These are phyloP conservation scores for Suhomyces faveliae DNA, from an alignment of 805 yeast genomes.

Conservation along the genomic window DNA sequence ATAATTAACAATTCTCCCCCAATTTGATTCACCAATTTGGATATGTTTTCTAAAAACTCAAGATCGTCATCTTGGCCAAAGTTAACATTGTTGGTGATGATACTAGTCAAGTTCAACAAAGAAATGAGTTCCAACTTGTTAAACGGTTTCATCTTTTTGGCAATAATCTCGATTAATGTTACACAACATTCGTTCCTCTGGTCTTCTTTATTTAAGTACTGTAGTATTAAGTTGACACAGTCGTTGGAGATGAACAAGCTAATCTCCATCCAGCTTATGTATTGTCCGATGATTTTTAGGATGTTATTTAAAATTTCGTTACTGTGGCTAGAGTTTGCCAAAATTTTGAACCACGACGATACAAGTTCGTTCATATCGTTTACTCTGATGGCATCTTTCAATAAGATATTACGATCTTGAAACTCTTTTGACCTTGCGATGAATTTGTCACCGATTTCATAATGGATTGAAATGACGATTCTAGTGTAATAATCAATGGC, in stretches of 20 bases:
- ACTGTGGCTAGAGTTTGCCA: constrained; percentile 36
- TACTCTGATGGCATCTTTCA: constrained; percentile 81
- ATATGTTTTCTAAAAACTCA: constrained; percentile 73
- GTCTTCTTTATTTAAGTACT: constrained; percentile 48
- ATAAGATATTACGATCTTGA: constrained; percentile 61
- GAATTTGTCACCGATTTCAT: constrained; percentile 90
- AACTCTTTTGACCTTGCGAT: constrained; percentile 64
- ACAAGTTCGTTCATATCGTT: constrained; percentile 70
- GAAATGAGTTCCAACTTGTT: constrained; percentile 68
- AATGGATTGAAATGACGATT: constrained; percentile 72
- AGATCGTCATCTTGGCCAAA: constrained; percentile 43
- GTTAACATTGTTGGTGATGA: constrained; percentile 35
- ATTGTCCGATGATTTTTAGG: constrained; percentile 72
- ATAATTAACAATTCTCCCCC: constrained; percentile 75
- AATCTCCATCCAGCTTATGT: constrained; percentile 91
- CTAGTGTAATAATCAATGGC: constrained; percentile 73
- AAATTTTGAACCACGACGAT: constrained; percentile 62
- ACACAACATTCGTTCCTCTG: constrained; percentile 59
- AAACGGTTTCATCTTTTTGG: constrained; percentile 75
- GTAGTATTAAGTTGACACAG: constrained; percentile 56
- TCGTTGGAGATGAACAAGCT: constrained; percentile 63
- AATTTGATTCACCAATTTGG: constrained; percentile 69
- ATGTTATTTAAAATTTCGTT: constrained; percentile 54
- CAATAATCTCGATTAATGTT: constrained; percentile 61
- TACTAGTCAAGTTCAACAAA: constrained; percentile 62